phyloP scores from a whole-genome alignment of 306 rosid genomes.

The Trifolium repens region DNA sequence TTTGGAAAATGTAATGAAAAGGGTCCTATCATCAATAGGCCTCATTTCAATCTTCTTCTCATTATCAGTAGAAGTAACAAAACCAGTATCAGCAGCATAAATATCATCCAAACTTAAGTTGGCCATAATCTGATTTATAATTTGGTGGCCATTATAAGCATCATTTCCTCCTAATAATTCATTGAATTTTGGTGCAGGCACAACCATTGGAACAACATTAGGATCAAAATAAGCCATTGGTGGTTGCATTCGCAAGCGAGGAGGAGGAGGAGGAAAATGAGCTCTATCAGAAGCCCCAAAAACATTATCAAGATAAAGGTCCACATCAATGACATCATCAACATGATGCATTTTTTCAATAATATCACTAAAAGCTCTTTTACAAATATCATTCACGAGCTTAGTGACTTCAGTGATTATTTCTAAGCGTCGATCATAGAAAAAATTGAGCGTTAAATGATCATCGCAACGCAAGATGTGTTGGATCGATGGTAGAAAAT shows the following conservation, averaged over 20 bases:
- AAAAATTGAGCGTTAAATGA: slow-evolving; percentile 40
- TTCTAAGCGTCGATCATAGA: slow-evolving; percentile 39
- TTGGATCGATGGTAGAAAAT: slow-evolving; percentile 48
- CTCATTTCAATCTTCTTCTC: neutral
- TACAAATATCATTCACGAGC: slow-evolving; percentile 49
- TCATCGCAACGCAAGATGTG: slow-evolving; percentile 25
- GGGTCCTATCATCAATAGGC: slow-evolving; percentile 55
- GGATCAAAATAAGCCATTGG: neutral
- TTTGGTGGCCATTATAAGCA: neutral
- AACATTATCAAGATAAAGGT: neutral
- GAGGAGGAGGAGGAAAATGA: neutral
- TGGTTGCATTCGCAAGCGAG: neutral
- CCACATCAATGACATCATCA: neutral
- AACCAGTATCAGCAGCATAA: neutral
- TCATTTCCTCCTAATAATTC: neutral
- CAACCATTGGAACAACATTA: neutral
- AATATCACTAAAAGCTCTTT: slow-evolving; percentile 59
- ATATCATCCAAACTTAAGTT: slow-evolving; percentile 15
- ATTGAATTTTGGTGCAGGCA: too few species aligned
- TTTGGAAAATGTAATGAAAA: slow-evolving; percentile 67
- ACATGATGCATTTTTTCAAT: slow-evolving; percentile 14
- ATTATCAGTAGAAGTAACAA: neutral
- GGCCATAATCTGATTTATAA: slow-evolving; percentile 32
- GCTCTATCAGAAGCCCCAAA: neutral
- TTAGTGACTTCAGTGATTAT: slow-evolving; percentile 37